These are phyloP conservation scores for Cryptococcus sp. DNA, from an alignment of 1,284 basidiomycete species.

Conservation along the genomic window DNA sequence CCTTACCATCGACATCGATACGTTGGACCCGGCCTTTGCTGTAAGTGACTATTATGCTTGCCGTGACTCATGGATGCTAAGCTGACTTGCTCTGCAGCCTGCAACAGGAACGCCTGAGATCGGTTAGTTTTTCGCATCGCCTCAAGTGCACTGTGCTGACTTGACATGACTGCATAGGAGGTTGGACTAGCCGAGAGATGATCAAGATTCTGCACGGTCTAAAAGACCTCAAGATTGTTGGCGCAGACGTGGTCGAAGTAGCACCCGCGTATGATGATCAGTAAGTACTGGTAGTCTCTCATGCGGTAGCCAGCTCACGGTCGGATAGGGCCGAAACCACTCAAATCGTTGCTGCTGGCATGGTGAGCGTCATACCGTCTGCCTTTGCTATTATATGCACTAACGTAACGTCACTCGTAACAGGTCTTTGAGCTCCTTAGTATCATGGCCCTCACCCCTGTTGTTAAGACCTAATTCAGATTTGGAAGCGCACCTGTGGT, in stretches of 20 bases:
- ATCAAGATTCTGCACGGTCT: slow-evolving; percentile 47
- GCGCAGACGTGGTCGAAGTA: slow-evolving; percentile 77
- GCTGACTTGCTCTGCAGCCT: slow-evolving; percentile 61
- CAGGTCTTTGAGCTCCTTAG: slow-evolving; percentile 18
- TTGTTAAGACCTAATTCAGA: slow-evolving; percentile 8
- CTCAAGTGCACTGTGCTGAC: slow-evolving; percentile 73
- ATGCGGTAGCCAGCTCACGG: neutral
- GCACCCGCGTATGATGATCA: slow-evolving; percentile 69
- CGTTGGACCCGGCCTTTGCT: slow-evolving; percentile 34
- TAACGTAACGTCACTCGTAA: neutral
- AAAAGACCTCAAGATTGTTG: slow-evolving; percentile 46
- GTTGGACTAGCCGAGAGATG: slow-evolving; percentile 51
- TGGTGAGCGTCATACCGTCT: slow-evolving; percentile 52
- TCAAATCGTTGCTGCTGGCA: slow-evolving; percentile 67
- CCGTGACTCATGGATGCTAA: neutral
- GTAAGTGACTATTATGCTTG: neutral
- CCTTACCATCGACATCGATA: slow-evolving; percentile 39
- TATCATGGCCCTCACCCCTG: slow-evolving; percentile 20
- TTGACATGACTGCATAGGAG: slow-evolving; percentile 42
- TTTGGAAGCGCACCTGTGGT: too few relatives aligned
- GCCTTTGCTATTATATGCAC: too few relatives aligned
- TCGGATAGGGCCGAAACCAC: slow-evolving; percentile 64
- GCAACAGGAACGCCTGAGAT: slow-evolving; percentile 81
- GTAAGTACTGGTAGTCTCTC: neutral
- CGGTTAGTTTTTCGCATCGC: slow-evolving; percentile 63